Conservation (phyloP, 78 protist genomes). For the Protostelium mycophagum region DNA sequence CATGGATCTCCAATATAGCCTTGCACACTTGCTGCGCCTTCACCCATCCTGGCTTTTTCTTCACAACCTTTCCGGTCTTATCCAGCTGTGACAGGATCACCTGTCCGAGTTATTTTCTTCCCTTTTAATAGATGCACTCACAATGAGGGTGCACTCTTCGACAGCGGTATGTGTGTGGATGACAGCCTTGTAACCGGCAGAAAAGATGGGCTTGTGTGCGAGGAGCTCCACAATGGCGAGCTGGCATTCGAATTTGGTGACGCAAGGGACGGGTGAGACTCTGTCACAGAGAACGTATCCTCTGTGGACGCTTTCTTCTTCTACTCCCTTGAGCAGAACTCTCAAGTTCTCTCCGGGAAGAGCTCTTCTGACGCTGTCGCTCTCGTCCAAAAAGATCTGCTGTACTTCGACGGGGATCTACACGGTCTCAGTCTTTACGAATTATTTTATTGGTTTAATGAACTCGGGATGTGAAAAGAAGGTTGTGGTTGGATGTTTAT, state of each 20-base stretch:
- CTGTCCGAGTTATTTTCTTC: conserved; percentile 56
- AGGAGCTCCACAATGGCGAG: conserved; percentile 69
- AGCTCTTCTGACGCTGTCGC: conserved; percentile 47
- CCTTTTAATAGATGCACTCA: conserved; percentile 23
- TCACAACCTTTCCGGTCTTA: conserved; percentile 65
- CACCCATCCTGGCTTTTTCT: conserved; percentile 80
- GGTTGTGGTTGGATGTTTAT: too few species aligned
- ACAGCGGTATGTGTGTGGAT: conserved; percentile 82
- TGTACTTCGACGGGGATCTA: conserved; percentile 29
- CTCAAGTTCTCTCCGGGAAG: conserved; percentile 78
- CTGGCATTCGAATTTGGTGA: conserved; percentile 66
- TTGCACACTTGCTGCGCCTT: conserved; percentile 67
- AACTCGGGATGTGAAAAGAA: too few species aligned
- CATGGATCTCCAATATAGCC: conserved; percentile 53
- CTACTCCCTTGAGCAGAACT: conserved; percentile 73
- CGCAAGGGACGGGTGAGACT: conserved; percentile 30
- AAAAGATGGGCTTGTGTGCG: conserved; percentile 60
- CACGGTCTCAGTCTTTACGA: not conserved
- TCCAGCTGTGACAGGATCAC: not conserved
- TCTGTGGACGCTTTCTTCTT: conserved; percentile 51
- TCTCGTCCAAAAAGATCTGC: conserved; percentile 42
- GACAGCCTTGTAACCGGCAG: conserved; percentile 69
- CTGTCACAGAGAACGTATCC: conserved; percentile 45
- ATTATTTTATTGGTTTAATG: not conserved
- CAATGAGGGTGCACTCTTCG: conserved; percentile 53